Percentiles rank a stretch among this genome's conserved stretches.
Conservation (phyloP, 176 grass and related monocot genomes). For the Thalia dealbata region DNA sequence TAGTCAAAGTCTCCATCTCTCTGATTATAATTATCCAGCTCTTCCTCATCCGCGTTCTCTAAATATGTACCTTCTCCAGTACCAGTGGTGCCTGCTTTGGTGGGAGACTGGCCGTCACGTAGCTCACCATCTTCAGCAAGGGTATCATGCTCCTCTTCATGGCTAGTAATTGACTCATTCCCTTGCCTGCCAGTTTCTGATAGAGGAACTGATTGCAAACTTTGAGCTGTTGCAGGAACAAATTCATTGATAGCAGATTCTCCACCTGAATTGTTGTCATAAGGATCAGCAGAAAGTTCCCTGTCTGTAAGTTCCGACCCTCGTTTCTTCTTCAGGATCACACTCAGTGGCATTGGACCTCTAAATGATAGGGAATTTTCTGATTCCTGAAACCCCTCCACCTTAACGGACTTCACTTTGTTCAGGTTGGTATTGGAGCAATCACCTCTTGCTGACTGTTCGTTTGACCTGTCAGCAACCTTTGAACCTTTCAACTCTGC, state of each 20-base stretch:
- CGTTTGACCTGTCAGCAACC: background rate
- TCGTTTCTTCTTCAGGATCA: constrained; percentile 82
- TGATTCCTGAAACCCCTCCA: constrained; percentile 32
- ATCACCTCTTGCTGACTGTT: background rate
- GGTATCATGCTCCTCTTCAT: constrained; percentile 36
- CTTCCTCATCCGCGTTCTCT: constrained; percentile 35
- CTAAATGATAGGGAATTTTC: constrained; percentile 6
- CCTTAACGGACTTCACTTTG: constrained; percentile 20
- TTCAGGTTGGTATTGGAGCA: background rate
- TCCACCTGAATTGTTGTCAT: constrained; percentile 19
- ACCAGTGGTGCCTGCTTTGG: constrained; percentile 30
- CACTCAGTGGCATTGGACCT: constrained; percentile 35
- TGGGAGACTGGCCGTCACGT: constrained; percentile 26
- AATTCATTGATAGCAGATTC: constrained; percentile 14
- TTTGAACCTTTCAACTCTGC: constrained; percentile 31
- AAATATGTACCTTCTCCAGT: constrained; percentile 33
- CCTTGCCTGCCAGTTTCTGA: constrained; percentile 30
- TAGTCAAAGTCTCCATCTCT: constrained; percentile 45
- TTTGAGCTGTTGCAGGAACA: background rate
- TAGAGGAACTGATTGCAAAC: constrained; percentile 17
- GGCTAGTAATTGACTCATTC: constrained; percentile 13
- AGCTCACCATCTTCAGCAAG: constrained; percentile 19
- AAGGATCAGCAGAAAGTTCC: constrained; percentile 19
- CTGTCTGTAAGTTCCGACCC: constrained; percentile 23
- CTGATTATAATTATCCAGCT: constrained; percentile 37